Percentiles rank a stretch among this genome's conserved stretches.
Evolutionary conservation across 129 eudicot species (phyloP).

Genomic region (sunflower (Helianthus annuus)): DNA sequence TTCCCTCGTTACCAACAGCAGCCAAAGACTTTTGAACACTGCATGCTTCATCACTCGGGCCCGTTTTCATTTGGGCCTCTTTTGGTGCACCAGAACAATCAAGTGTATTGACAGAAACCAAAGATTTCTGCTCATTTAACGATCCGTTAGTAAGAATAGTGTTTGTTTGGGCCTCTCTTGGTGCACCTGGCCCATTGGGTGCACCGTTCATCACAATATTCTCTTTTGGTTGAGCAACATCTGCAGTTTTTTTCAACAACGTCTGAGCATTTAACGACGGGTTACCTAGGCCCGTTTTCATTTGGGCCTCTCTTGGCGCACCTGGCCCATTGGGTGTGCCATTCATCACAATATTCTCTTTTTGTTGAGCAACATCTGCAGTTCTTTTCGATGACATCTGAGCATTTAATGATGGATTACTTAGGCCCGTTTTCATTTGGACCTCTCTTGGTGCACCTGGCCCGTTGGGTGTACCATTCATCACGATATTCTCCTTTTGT

Average conservation of each 20-base stretch:
- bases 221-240: conserved; percentile 42
- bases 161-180: conserved; percentile 5
- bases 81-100: conserved; percentile 3
- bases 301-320: conserved; percentile 18
- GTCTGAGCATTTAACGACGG: conserved; percentile 30
- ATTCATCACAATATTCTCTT: conserved; percentile 45
- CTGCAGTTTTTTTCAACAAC: conserved; percentile 45
- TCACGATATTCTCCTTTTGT: conserved; percentile 53
- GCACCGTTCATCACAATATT: conserved; percentile 25
- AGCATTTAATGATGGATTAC: background rate
- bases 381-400: conserved; percentile 37
- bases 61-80: conserved; percentile 16
- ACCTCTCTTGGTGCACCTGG: conserved; percentile 38
- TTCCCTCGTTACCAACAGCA: conserved; percentile 12
- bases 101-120: conserved; percentile 24
- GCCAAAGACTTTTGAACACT: conserved; percentile 24
- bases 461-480: conserved; percentile 22
- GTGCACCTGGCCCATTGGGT: background rate
- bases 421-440: conserved; percentile 22
- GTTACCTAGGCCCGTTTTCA: background rate
- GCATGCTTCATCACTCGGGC: conserved; percentile 12
- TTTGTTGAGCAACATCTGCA: conserved; percentile 39
- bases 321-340: conserved; percentile 15
- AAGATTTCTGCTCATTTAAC: conserved; percentile 18
- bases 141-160: conserved; percentile 22